These are phyloP conservation scores for Monilinia fructicola DNA, from an alignment of 2,329 filamentous ascomycete genomes.

Conservation along the genomic window DNA sequence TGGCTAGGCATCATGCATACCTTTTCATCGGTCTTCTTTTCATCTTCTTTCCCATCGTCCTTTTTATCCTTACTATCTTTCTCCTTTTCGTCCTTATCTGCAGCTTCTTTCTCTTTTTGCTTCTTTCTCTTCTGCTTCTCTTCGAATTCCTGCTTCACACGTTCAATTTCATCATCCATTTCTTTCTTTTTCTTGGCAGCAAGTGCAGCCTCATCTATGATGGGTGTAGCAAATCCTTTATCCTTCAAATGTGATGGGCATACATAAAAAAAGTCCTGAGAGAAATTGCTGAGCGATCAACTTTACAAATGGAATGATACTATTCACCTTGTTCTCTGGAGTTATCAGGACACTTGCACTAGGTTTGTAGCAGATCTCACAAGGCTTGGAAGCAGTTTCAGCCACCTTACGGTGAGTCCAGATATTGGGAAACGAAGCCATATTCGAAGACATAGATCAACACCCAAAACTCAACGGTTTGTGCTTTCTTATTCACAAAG, in stretches of 20 bases:
- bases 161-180: constrained; percentile 63
- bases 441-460: constrained; percentile 15
- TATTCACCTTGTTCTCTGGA: constrained; percentile 77
- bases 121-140: constrained; percentile 71
- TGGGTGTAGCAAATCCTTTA: constrained; percentile 73
- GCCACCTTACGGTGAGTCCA: constrained; percentile 87
- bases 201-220: constrained; percentile 65
- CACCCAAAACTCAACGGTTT: not conserved
- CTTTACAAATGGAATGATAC: not conserved
- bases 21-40: constrained; percentile 45
- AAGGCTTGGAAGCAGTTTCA: constrained; percentile 77
- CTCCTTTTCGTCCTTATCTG: constrained; percentile 51
- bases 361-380: constrained; percentile 89
- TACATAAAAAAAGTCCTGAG: constrained; percentile 85
- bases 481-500: not conserved
- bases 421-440: constrained; percentile 64
- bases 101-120: constrained; percentile 66
- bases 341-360: constrained; percentile 86
- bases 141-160: constrained; percentile 68
- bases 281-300: constrained; percentile 14
- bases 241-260: constrained; percentile 84
- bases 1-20: constrained; percentile 34
- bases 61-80: constrained; percentile 48
- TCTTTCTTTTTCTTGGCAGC: constrained; percentile 62
- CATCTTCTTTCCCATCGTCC: constrained; percentile 45